Base-by-base conservation (phyloP, 192 early-diverging fungal genomes). In the Entomortierella parvispora region DNA sequence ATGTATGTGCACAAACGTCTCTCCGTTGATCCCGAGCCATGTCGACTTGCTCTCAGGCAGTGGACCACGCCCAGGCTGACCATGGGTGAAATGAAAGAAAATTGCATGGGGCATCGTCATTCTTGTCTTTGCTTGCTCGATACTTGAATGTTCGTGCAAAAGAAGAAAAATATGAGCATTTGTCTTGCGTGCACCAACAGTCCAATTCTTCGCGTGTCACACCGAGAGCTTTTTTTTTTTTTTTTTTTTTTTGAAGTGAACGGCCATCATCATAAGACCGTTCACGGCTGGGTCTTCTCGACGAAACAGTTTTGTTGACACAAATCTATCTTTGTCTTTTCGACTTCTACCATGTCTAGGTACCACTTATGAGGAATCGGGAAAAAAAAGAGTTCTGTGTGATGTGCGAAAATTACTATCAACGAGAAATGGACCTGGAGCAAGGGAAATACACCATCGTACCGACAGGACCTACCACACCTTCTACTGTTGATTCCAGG, bases 361-460 rank as follows among this genome's bases (percentile, higher is more conserved):
- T 77, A 26, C 65, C 65, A 23, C 47, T 77, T 34, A 63, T 77
- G 53, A 67, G 65, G 45, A 77, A 47, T 37, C 74, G 56, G 31
- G 74, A 77, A 57, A 77, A 68, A 40, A 62, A 58, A 28, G 74
- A 63, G 5, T 45, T 51, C 25, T 77, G 74, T 55, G 66, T 77
- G 17, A 34, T 58, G 23, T 77, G 74, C 28, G 66, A 61, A 10
- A 68, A 44, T 5, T 52, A 44, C 40, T 52, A 44, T 51, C 33
- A 50, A 12, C 54, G 25, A 12, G 54, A 57, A 20, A 40, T 53
- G 28, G 42, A 49, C 5, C 40, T 33, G 18, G 54, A 66, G 8
- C 42, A 45, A 2, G 37, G 63, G 18, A 65, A 65, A 31, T 31
- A 65, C 22, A n/a, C 53, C 14, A 67, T 58, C 7, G 32, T 48